These are phyloP conservation scores for Boletus tylopilopsis DNA, from an alignment of 768 basidiomycete species.

Conservation along the genomic window DNA sequence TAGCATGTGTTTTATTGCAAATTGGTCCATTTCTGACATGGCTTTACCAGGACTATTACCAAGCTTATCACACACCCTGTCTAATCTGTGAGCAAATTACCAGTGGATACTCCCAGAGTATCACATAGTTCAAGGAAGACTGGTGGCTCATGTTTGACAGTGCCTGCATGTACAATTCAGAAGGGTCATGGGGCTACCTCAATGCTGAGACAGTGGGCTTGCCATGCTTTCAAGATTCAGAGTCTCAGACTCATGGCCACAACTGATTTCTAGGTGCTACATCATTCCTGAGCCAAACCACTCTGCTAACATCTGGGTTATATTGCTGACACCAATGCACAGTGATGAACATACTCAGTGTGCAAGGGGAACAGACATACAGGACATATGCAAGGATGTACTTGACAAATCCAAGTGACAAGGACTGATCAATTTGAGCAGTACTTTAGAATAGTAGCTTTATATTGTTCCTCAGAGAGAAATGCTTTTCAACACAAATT, in stretches of 20 bases:
- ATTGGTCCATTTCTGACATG: background rate
- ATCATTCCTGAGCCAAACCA: conserved; percentile 26
- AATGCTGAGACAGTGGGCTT: conserved; percentile 94
- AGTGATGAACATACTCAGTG: too few species aligned
- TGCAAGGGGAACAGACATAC: too few species aligned
- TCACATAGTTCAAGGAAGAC: conserved; percentile 69
- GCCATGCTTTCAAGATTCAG: conserved; percentile 62
- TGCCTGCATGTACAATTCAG: conserved; percentile 89
- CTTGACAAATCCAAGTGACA: too few species aligned
- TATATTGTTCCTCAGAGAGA: too few species aligned
- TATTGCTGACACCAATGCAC: too few species aligned
- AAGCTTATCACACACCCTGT: conserved; percentile 83
- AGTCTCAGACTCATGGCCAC: too few species aligned
- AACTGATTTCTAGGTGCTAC: conserved; percentile 72
- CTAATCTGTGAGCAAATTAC: conserved; percentile 77
- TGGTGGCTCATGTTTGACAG: conserved; percentile 93
- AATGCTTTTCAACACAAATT: too few species aligned
- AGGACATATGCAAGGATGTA: too few species aligned
- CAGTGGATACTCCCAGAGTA: conserved; percentile 66
- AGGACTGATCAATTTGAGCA: background rate
- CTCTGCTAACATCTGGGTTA: too few species aligned
- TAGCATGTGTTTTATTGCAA: too few species aligned
- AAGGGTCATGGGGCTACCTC: conserved; percentile 92
- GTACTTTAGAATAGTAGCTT: background rate
- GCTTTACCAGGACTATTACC: conserved; percentile 93